phyloP scores from a whole-genome alignment of 192 early-diverging fungal species.

The Mortierella claussenii region DNA sequence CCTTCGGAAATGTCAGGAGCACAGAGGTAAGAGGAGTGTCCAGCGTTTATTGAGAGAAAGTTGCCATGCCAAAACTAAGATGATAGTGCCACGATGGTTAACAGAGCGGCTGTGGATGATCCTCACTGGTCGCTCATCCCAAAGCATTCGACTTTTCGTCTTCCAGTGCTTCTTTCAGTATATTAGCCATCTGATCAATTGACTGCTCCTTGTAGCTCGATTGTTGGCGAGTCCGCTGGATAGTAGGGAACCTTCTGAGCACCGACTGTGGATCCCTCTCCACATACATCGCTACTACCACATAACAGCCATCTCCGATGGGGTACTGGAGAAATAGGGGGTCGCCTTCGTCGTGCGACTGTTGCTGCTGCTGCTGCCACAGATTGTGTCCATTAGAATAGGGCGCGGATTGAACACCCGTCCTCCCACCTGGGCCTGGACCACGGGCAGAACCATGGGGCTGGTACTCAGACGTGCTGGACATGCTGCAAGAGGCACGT shows the following conservation, averaged over 20 bases:
- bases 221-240: conserved; percentile 1
- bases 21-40: too few relatives aligned
- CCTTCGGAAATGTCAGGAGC: too few relatives aligned
- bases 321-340: conserved; percentile 39
- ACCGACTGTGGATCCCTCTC: conserved; percentile 19
- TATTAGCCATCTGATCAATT: conserved; percentile 14
- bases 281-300: conserved; percentile 32
- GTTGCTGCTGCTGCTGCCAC: too few relatives aligned
- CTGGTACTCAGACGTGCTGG: too few relatives aligned
- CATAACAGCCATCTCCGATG: conserved; percentile 27
- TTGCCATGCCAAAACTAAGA: too few relatives aligned
- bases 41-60: too few relatives aligned
- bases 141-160: conserved; percentile 17
- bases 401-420: not conserved
- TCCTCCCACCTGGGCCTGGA: not conserved
- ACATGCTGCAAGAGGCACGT: not conserved
- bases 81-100: too few relatives aligned
- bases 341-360: not conserved
- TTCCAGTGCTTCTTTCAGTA: conserved; percentile 12
- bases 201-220: conserved; percentile 11
- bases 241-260: conserved; percentile 1
- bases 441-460: too few relatives aligned
- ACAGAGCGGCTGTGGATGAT: too few relatives aligned
- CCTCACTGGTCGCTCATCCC: too few relatives aligned
- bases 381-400: too few relatives aligned